These are phyloP conservation scores for Ensete glaucum DNA, from an alignment of 176 grass and related monocot species.

Conservation along the genomic window DNA sequence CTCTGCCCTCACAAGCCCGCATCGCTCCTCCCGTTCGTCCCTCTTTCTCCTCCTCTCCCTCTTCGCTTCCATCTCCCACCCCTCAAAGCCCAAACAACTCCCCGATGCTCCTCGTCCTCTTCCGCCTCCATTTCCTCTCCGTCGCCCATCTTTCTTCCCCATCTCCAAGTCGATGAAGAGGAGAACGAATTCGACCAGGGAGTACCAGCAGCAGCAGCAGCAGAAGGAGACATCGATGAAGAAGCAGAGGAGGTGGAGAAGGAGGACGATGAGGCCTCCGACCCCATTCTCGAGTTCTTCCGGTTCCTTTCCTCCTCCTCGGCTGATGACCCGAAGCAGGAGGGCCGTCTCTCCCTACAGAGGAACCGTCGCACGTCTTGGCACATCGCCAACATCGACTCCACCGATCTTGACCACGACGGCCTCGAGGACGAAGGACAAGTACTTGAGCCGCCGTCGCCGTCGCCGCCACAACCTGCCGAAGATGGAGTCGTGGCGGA, in stretches of 20 bases:
- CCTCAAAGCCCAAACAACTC: neutral
- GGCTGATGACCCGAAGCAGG: slow-evolving; percentile 5
- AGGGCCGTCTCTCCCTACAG: slow-evolving; percentile 24
- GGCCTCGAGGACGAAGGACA: neutral
- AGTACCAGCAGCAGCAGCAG: neutral
- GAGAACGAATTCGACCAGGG: neutral
- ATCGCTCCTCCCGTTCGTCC: neutral
- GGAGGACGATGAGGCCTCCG: slow-evolving; percentile 5
- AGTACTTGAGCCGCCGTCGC: neutral
- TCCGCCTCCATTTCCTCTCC: slow-evolving; percentile 3
- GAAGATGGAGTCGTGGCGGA: slow-evolving; percentile 16
- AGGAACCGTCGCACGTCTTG: slow-evolving; percentile 19
- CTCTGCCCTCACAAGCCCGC: neutral
- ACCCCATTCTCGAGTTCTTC: slow-evolving; percentile 17
- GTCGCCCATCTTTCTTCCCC: slow-evolving; percentile 22
- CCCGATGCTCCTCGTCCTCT: neutral
- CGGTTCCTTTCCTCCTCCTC: neutral
- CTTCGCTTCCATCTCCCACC: neutral
- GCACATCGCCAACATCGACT: slow-evolving; percentile 11
- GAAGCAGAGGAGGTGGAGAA: slow-evolving; percentile 1
- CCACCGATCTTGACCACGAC: neutral
- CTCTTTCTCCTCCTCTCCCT: neutral
- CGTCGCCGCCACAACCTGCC: neutral
- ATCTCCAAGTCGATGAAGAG: slow-evolving; percentile 11
- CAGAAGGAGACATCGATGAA: neutral